Evolutionary conservation across 805 yeast species (phyloP), one percentile per base, ranked within the genome.

Genomic region (Lachancea sp.): DNA sequence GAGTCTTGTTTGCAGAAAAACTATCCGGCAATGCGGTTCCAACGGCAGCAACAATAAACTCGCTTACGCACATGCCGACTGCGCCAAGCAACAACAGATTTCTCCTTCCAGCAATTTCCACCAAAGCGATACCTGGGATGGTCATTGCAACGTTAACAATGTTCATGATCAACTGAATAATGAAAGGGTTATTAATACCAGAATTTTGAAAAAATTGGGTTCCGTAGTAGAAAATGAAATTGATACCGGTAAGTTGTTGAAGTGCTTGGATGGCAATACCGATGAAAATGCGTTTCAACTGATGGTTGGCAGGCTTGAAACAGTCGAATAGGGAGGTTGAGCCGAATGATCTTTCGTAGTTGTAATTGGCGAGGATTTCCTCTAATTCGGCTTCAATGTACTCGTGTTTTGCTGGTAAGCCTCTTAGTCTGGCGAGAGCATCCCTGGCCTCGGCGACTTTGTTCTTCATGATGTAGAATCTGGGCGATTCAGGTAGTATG

Each of bases 401-500:
- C 38, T 75, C 72, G 47, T 75, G 73, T 38, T 80, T 80, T 11
- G 61, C 49, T 3, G 71, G 51, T 28, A 71, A 68, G 54, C 74
- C 78, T 68, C 80, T 80, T 35, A 78, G 71, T 50, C 58, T 72
- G 20, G 81, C 77, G 41, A 82, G 58, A 13, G 85, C 72, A 18
- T 55, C 55, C 58, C 69, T 75, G 37, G 88, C 88, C 44, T 78
- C 83, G 32, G 80, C 87, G 32, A 74, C 53, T 51, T 63, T 70
- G 43, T 69, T 72, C 42, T 63, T 64, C 65, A 77, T 80, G 45
- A 77, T 69, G 60, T 80, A 69, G 64, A 60, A 82, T 63, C 88
- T 70, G 50, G 89, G 86, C 16, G 87, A 78, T 66, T 82, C 90
- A 33, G 88, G 88, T 74, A 80, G 79, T 53, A 73, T 70, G 11